Evolutionary conservation across 345 rosid species (phyloP).

Genomic region (Raphanus sativus): DNA sequence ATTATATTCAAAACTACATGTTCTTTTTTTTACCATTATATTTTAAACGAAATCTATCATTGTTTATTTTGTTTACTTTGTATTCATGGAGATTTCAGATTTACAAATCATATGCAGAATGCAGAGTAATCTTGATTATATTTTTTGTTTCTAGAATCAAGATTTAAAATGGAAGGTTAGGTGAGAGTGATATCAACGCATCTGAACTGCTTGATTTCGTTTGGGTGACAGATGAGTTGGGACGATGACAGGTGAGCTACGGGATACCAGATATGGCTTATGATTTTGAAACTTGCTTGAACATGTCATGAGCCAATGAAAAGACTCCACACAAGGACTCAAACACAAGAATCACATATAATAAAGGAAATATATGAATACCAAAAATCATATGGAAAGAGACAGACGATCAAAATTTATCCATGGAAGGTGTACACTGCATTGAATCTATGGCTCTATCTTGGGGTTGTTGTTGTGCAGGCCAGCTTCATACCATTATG

Average conservation of each 20-base stretch:
- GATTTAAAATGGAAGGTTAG: conserved; percentile 24
- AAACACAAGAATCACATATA: conserved; percentile 22
- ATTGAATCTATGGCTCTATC: conserved; percentile 31
- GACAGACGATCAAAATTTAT: conserved; percentile 28
- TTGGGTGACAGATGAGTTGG: conserved; percentile 24
- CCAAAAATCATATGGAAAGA: conserved; percentile 27
- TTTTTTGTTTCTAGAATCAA: conserved; percentile 1
- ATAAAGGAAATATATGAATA: conserved; percentile 16
- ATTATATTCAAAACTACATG: conserved; percentile 8
- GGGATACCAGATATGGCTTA: conserved; percentile 21
- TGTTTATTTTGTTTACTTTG: not conserved
- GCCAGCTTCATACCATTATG: conserved; percentile 37
- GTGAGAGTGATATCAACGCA: conserved; percentile 29
- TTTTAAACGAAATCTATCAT: not conserved
- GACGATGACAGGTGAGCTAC: conserved; percentile 37
- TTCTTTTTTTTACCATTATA: not conserved
- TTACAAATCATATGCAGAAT: not conserved
- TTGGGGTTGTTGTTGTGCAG: conserved; percentile 36
- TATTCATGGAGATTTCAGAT: not conserved
- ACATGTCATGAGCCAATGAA: conserved; percentile 31
- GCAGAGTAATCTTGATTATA: conserved; percentile 13
- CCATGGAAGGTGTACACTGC: conserved; percentile 26
- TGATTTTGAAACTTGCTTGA: conserved; percentile 33
- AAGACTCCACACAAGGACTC: conserved; percentile 18
- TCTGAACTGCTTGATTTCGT: conserved; percentile 24